These are phyloP conservation scores for Populus euphratica DNA, from an alignment of 345 rosid species.

Conservation along the genomic window DNA sequence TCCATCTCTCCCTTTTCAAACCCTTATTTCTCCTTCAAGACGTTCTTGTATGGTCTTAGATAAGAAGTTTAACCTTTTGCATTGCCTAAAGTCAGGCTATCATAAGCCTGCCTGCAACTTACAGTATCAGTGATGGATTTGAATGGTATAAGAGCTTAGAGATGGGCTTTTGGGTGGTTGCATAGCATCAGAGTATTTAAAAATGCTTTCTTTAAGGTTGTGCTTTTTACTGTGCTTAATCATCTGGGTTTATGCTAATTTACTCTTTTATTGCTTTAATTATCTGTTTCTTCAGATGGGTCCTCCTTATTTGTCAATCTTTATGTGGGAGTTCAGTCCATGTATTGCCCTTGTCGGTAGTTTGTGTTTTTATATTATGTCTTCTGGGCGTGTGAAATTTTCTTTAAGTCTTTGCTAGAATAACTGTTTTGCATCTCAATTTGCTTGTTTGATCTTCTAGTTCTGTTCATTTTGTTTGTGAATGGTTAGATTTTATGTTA, in stretches of 20 bases:
- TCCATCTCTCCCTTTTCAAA: not conserved
- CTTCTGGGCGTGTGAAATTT: not conserved
- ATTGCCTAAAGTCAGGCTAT: constrained; percentile 7
- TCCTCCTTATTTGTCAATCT: not conserved
- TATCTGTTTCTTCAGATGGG: not conserved
- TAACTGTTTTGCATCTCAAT: not conserved
- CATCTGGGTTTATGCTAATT: not conserved
- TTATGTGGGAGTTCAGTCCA: not conserved
- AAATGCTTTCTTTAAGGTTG: constrained; percentile 27
- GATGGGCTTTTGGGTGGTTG: constrained; percentile 10
- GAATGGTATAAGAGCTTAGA: not conserved
- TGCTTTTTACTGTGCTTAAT: not conserved
- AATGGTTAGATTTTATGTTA: not conserved
- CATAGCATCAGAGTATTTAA: not conserved
- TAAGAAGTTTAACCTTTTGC: not conserved
- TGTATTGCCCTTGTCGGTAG: not conserved
- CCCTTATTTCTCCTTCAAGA: not conserved
- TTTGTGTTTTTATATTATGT: not conserved
- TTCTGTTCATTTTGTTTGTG: not conserved
- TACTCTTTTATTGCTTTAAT: not conserved
- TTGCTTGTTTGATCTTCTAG: not conserved
- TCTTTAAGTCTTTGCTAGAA: not conserved
- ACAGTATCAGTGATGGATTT: not conserved
- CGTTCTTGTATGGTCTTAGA: not conserved
- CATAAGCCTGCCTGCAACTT: not conserved